phyloP scores from a whole-genome alignment of 257 asterid genomes.

The Voacanga thouarsii region DNA sequence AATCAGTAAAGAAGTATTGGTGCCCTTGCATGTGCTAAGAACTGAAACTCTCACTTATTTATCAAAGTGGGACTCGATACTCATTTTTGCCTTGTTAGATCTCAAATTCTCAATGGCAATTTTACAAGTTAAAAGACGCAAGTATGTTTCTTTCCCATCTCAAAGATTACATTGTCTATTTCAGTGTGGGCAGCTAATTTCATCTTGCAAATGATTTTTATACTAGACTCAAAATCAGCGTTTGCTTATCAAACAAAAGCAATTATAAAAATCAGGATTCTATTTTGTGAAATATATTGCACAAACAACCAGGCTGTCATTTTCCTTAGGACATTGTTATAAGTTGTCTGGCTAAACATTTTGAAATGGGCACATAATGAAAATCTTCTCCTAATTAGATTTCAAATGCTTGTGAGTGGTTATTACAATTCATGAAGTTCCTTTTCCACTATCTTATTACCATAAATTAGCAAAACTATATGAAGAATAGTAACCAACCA shows the following conservation, averaged over 20 bases:
- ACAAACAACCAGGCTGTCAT: neutral
- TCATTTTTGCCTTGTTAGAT: neutral
- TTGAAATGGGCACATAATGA: neutral
- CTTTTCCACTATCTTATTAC: neutral
- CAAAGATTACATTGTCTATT: neutral
- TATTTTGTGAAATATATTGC: neutral
- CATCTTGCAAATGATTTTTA: neutral
- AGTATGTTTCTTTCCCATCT: neutral
- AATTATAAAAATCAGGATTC: neutral
- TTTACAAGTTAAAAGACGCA: neutral
- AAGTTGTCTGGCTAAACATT: neutral
- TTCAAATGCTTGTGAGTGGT: neutral
- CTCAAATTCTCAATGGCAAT: neutral
- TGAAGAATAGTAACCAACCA: neutral
- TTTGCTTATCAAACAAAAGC: neutral
- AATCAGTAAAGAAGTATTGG: neutral
- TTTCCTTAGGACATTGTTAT: neutral
- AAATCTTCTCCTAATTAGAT: too few relatives aligned
- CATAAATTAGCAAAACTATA: neutral
- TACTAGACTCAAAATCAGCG: neutral
- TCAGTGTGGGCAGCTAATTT: neutral
- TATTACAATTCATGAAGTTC: neutral
- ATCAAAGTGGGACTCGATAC: neutral
- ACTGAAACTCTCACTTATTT: neutral
- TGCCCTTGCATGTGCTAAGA: neutral